These are phyloP conservation scores for Agrocybe pediades DNA, from an alignment of 768 basidiomycete species.

Conservation along the genomic window DNA sequence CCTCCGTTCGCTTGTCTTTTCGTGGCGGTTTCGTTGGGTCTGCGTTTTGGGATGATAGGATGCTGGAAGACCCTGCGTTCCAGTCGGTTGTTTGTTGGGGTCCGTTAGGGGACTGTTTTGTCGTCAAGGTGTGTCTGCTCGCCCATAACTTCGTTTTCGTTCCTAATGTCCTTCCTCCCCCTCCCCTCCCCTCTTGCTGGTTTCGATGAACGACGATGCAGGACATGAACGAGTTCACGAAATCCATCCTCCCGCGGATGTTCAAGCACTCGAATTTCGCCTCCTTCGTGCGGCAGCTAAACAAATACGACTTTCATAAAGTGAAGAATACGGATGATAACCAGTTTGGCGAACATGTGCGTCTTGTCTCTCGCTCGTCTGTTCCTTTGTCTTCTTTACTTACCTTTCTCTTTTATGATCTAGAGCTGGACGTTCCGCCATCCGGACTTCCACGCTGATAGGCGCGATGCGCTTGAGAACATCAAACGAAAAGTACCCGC, in stretches of 20 bases:
- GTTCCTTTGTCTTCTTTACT: not conserved
- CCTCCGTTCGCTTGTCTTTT: not conserved
- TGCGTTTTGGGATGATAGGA: conserved; percentile 45
- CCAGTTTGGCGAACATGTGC: conserved; percentile 64
- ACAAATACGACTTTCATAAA: conserved; percentile 98
- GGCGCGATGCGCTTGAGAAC: conserved; percentile 56
- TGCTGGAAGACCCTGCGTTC: conserved; percentile 83
- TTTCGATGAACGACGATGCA: conserved; percentile 13
- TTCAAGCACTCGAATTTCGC: conserved; percentile 98
- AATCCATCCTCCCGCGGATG: conserved; percentile 84
- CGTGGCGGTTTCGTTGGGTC: not conserved
- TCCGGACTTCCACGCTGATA: conserved; percentile 58
- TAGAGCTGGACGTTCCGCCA: conserved; percentile 66
- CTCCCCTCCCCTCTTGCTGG: not conserved
- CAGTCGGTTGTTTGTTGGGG: conserved; percentile 81
- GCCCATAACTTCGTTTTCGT: not conserved
- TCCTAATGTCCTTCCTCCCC: not conserved
- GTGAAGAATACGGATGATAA: conserved; percentile 88
- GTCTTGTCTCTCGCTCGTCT: conserved; percentile 18
- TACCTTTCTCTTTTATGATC: not conserved
- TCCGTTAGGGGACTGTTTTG: conserved; percentile 82
- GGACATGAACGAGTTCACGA: conserved; percentile 97
- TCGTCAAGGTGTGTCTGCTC: conserved; percentile 66
- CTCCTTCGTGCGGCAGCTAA: conserved; percentile 87
- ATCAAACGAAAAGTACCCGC: conserved; percentile 63